phyloP scores from a whole-genome alignment of 805 yeast species.

The Teunomyces pallodes region DNA sequence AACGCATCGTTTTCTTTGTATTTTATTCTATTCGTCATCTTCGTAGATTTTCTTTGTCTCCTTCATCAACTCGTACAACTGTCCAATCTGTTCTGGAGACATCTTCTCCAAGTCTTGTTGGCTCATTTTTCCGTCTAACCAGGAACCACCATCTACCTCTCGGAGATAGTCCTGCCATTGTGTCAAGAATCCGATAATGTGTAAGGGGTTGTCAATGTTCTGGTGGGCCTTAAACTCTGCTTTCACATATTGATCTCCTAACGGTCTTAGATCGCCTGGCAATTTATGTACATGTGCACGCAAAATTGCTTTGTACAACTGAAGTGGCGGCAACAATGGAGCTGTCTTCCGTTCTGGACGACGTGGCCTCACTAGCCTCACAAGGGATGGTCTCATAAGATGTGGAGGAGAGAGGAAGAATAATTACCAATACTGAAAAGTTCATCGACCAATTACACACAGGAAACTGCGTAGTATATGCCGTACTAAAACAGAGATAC shows the following conservation, averaged over 20 bases:
- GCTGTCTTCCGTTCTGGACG: constrained; percentile 38
- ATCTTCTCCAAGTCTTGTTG: constrained; percentile 69
- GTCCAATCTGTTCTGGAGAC: constrained; percentile 89
- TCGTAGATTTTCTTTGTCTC: constrained; percentile 49
- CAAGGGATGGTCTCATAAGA: constrained; percentile 37
- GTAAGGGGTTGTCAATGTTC: constrained; percentile 80
- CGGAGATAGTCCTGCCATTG: constrained; percentile 89
- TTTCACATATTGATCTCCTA: constrained; percentile 89
- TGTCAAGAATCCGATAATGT: constrained; percentile 88
- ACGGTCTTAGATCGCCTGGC: constrained; percentile 65
- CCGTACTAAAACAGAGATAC: neutral
- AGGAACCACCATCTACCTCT: constrained; percentile 47
- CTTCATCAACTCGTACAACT: constrained; percentile 73
- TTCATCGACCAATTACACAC: neutral
- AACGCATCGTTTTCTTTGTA: neutral
- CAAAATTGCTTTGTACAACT: constrained; percentile 73
- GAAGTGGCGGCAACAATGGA: constrained; percentile 76
- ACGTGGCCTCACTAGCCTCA: constrained; percentile 36
- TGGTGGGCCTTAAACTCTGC: constrained; percentile 87
- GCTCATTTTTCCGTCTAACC: constrained; percentile 50
- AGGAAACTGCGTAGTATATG: neutral
- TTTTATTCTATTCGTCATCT: neutral
- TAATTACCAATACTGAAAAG: neutral
- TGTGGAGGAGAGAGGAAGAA: neutral
- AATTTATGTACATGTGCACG: constrained; percentile 69